Base-by-base conservation (phyloP, 176 grass and related monocot species). In the Guadua angustifolia region DNA sequence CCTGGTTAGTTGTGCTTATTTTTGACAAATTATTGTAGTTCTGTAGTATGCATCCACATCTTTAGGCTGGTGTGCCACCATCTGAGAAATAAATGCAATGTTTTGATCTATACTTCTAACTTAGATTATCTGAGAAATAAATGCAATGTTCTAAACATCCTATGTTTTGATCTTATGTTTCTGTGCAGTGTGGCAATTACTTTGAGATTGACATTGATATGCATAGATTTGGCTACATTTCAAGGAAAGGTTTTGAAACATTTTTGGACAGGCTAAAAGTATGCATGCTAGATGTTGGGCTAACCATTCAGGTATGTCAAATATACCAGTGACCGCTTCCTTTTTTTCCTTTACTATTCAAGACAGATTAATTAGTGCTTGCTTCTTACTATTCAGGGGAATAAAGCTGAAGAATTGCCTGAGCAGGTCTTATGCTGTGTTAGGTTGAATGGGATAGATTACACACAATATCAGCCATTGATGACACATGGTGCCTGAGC, bases 161-260 rank as follows among this genome's bases (percentile, higher is more conserved):
- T 11, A 42, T 73, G 5, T 71, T 88, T 18, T 42, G 63, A 49
- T 63, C 50, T 68, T 86, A 42, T 89, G 25, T 73, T 80, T 87
- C 9, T 92, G 64, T 88, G 79, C 89, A 99, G 97, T 86, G 89
- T 69, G 88, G 91, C 66, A 94, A 94, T 65, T 99, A 99, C 88
- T 86, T 96, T 44, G 97, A 99, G 86, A 88, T 99, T 58, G 97
- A 99, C 89, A 87, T 99, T 80, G 93, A 99, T 66, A 96, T 99
- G 93, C 97, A 99, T 87, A 90, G 93, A 88, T 99, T 99, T 85
- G 94, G 93, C 82, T 99, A 99, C 83, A 99, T 99, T 45, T 92
- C 97, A 29, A 89, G 97, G 81, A 99, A 99, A 91, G 97, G 97
- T 74, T 95, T 99, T 67, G 91, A 91, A 84, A 84, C 93, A 74